Base-by-base conservation (phyloP, 2,329 filamentous ascomycete genomes). In the Coniochaeta sp. region DNA sequence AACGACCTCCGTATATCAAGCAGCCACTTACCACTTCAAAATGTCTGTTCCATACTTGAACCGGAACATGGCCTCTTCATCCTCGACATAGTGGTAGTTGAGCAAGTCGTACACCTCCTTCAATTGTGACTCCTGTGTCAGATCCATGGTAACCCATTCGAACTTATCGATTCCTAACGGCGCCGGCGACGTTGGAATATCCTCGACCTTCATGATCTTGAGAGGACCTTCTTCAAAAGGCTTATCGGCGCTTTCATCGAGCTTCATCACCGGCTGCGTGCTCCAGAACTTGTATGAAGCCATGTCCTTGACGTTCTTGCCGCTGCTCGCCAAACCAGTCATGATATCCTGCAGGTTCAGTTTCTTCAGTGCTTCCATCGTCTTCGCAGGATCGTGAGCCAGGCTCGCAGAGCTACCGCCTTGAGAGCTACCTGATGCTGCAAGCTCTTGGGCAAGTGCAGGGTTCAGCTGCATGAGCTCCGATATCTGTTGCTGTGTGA, bases 271-370 rank as follows among this genome's bases (percentile, higher is more conserved):
- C 0, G 95, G 95, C 74, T 99, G 95, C 55, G 95, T 99, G 74
- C 91, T 88, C 95, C 95, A 99, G 79, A 99, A 99, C 76, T 96
- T 97, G 82, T 98, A 97, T 61, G 88, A 90, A 7, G 89, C 92
- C 91, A 97, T 96, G 71, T 97, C 93, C 79, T 96, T 97, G 67
- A 86, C 88, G 70, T 96, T 96, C 81, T 95, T 96, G 60, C 89
- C 90, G 63, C 85, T 87, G 8, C 90, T 80, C 17, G 92, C 89
- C 68, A 90, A 74, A 0, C 89, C 88, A 1, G 89, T 90, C 82
- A 91, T 84, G 70, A 90, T 84, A 64, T 91, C 87, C 70, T 87
- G 82, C 59, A 90, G 76, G 64, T 81, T 87, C 70, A 91, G 78
- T 66, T 83, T 82, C 74, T 84, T 84, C 63, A 89, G 77, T 55